phyloP scores from a whole-genome alignment of 768 basidiomycete genomes.

The Candolleomyces aberdarensis region DNA sequence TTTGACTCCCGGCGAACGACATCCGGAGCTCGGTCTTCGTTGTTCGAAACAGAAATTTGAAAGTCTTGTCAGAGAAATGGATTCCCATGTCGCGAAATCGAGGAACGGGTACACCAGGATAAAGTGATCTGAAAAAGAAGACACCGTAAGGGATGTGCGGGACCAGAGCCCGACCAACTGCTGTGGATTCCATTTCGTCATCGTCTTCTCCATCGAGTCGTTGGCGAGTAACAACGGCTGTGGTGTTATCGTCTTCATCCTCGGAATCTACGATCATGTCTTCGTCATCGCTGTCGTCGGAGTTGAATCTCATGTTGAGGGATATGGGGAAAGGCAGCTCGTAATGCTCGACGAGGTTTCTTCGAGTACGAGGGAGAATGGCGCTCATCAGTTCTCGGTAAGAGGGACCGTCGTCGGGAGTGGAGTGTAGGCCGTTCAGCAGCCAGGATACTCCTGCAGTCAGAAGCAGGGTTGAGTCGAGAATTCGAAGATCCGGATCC shows the following conservation, averaged over 20 bases:
- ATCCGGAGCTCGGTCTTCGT: not conserved
- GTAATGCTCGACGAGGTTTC: not conserved
- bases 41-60: not conserved
- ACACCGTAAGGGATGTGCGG: not conserved
- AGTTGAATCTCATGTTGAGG: not conserved
- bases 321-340: not conserved
- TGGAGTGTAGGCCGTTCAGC: conserved; percentile 13
- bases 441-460: conserved; percentile 15
- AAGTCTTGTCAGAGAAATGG: not conserved
- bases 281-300: not conserved
- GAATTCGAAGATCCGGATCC: not conserved
- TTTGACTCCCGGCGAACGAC: not conserved
- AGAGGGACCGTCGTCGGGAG: conserved; percentile 13
- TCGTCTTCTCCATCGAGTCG: not conserved
- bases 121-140: not conserved
- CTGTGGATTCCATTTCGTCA: not conserved
- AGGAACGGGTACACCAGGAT: not conserved
- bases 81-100: not conserved
- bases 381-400: conserved; percentile 13
- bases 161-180: not conserved
- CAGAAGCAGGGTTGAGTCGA: conserved; percentile 6
- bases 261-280: not conserved
- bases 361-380: conserved; percentile 2
- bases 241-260: not conserved
- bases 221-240: not conserved